These are phyloP conservation scores for Gamsiella multidivaricata DNA, from an alignment of 192 early-diverging fungal genomes.

Conservation along the genomic window DNA sequence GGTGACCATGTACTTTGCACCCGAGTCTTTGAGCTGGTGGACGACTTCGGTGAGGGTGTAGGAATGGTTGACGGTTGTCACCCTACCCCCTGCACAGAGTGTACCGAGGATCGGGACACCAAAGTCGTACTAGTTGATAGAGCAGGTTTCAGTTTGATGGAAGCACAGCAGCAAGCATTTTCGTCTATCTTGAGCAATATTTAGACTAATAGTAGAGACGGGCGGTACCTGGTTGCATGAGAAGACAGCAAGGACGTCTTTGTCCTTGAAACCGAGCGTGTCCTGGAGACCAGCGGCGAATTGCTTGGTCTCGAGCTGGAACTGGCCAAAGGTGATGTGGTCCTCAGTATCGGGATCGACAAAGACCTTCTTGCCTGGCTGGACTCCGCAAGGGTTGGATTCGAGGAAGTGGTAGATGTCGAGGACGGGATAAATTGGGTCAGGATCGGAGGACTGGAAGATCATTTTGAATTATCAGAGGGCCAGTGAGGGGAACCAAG, in stretches of 20 bases:
- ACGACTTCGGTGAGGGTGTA: constrained; percentile 84
- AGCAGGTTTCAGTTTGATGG: too few species aligned
- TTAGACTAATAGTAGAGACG: not conserved
- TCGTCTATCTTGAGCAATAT: too few species aligned
- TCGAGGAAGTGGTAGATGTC: constrained; percentile 59
- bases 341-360: constrained; percentile 65
- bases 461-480: constrained; percentile 18
- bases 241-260: constrained; percentile 75
- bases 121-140: constrained; percentile 58
- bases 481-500: constrained; percentile 1
- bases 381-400: constrained; percentile 39
- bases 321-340: constrained; percentile 58
- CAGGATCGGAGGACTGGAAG: constrained; percentile 52
- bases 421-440: constrained; percentile 40
- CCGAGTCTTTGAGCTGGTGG: constrained; percentile 78
- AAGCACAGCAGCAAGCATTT: too few species aligned
- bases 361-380: constrained; percentile 51
- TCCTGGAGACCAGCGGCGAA: constrained; percentile 65
- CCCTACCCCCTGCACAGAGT: constrained; percentile 72
- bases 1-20: constrained; percentile 75
- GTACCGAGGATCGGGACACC: constrained; percentile 71
- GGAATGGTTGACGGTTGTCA: constrained; percentile 83
- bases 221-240: constrained; percentile 72
- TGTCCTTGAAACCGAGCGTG: constrained; percentile 61
- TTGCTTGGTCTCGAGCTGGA: constrained; percentile 53